Evolutionary conservation across 305 asterid species (phyloP), one percentile per base, ranked within the genome.

Genomic region (Solanum hybrid): DNA sequence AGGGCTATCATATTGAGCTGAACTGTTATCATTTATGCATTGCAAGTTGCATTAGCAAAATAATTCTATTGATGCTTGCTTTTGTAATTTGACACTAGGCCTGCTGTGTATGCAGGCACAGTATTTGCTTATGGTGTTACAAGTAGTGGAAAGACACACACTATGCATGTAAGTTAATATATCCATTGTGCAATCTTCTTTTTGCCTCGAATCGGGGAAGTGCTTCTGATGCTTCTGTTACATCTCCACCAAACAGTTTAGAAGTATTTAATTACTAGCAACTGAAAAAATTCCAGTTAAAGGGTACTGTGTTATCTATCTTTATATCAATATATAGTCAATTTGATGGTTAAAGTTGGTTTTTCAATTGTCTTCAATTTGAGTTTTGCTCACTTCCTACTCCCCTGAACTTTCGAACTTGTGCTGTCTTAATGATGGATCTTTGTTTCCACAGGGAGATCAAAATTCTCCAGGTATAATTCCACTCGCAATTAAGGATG

Each of bases 121-220:
- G 99, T 98, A 80, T 98, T 98, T 96, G 99, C 99, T 88, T 98
- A 97, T 94, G 99, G 99, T 92, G 99, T 97, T 90, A 98, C 99
- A 79, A 98, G 99, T 91, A 98, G 99, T 93, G 99, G 99, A 92
- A 98, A 98, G 96, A 98, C 99, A 27, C 99, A 98, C 93, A 98
- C 99, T 76, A 98, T 98, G 99, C 99, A 98, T 93, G 99, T 98
- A 94, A 95, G 99, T 82, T 39, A 88, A 45, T n/a, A 45, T 77
- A 82, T 79, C 45, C 90, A 78, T 89, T 89, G 37, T 36, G 88
- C 41, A 79, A 33, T 89, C 79, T 72, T 51, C 76, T 34, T 79
- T 88, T 51, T 89, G 10, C 45, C 77, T 88, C 31, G 32, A 87
- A 75, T 33, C 0, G 4, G 78, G 33, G 11, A 78, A 88, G 73